Evolutionary conservation across 108 stramenopile genomes (phyloP), one percentile per base, ranked within the genome.

Genomic region (Epipyxis sp.): DNA sequence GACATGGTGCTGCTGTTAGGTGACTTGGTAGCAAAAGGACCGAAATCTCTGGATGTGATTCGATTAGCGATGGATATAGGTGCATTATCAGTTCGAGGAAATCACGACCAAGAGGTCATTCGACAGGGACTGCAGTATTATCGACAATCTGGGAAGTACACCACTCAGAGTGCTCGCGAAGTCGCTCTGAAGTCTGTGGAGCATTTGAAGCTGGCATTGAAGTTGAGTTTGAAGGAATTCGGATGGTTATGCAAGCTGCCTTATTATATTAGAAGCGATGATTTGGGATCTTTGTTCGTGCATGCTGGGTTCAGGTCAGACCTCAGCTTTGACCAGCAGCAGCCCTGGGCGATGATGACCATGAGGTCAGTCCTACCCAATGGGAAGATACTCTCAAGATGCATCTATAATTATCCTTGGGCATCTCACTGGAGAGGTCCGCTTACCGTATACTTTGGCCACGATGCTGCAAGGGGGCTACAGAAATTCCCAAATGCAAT

Each of bases 31-130:
- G 91, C 92, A 78, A 97, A 97, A 79, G 96, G 96, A 0, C 96
- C 96, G 16, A 90, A 94, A 78, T 94, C 93, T 77, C 78, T 88
- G 16, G 89, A 88, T 30, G 94, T 92, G 13, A 91, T 97, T 34
- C 91, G 93, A 76, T 88, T 94, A 87, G 93, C 93, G 0, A 80
- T 92, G 27, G 92, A 95, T 80, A 82, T 94, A n/a, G 92, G 92
- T 16, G 94, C 92, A 1, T 81, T 95, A 34, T 91, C 91, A n/a
- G 93, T 97, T 10, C 84, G 96, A 27, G 96, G 96, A 0, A 97
- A 97, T 80, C 96, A 97, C 78, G 96, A 97, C 83, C 92, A 94
- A 85, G 93, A 94, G 83, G 93, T 94, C 2, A 86, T 93, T 25
- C 25, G 3, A 32, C 30, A 65, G 61, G 27, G 35, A 10, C 25